Evolutionary conservation across 305 asterid genomes (phyloP), one percentile per base, ranked within the genome.

Genomic region (Nicotiana rustica): DNA sequence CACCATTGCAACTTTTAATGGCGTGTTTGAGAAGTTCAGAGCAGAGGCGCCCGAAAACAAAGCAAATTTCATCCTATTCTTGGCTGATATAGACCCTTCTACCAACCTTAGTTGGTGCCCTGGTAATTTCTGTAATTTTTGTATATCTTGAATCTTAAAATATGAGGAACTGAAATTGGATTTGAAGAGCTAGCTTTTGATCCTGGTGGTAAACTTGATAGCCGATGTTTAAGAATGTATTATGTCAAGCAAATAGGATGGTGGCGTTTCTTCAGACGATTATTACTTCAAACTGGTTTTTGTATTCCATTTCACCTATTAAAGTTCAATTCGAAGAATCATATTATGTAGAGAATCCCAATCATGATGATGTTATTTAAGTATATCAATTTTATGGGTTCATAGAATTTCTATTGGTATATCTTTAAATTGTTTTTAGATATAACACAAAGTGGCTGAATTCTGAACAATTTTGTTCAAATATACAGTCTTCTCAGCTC

Each of bases 81-180:
- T 94, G 91, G 99, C 97, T 68, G 99, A 96, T 84, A 86, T 73
- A 9, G 99, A 93, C 1, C 95, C 98, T 52, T 88, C 97, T 85
- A 96, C 98, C 86, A 86, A 89, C 82, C 95, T 86, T 56, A 94
- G 98, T 55, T 96, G 99, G 98, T 96, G 99, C 90, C 98, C 98
- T 68, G 99, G 98, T 94, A 88, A 59, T 5, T 67, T 38, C 47
- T 7, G 2, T 17, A 57, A 6, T 18, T 17, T 18, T 67, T 6
- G 60, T 55, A 55, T 55, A 55, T 21, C 36, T 62, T 62, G 17
- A 21, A 21, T 62, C 29, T 62, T 62, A 21, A 62, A 4, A 21
- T 21, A 18, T 7, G 59, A 41, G 31, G 10, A 41, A 70, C 59
- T 70, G 35, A 41, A 69, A 38, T 69, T 38, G 33, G 57, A 4